Evolutionary conservation across 2,329 filamentous ascomycete genomes (phyloP).

Genomic region (Fusarium humuli): DNA sequence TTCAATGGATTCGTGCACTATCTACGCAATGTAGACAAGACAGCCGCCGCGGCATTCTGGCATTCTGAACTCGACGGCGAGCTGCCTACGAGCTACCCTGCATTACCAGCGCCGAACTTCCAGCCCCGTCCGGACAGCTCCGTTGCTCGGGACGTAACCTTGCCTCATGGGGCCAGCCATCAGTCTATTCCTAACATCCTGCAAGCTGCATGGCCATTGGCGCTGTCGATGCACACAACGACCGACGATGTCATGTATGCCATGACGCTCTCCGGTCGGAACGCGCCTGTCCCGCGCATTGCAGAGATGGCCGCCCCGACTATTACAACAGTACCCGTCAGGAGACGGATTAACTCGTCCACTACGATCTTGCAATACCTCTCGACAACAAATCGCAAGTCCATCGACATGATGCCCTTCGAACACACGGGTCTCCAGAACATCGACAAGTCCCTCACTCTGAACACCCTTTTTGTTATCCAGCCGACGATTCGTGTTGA

Average conservation of each 20-base stretch:
- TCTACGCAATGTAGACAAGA: slow-evolving; percentile 1
- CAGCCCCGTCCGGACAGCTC: slow-evolving; percentile 4
- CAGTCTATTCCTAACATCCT: slow-evolving; percentile 5
- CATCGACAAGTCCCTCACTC: slow-evolving; percentile 14
- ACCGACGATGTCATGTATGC: slow-evolving; percentile 24
- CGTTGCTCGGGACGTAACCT: slow-evolving; percentile 3
- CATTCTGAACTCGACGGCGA: slow-evolving; percentile 5
- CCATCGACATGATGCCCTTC: slow-evolving; percentile 33
- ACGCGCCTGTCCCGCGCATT: slow-evolving; percentile 11
- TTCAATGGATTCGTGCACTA: slow-evolving; percentile 8
- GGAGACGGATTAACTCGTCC: slow-evolving; percentile 44
- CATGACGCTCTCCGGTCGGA: slow-evolving; percentile 12
- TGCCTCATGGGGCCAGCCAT: background rate
- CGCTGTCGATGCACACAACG: slow-evolving; percentile 1
- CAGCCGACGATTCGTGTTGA: slow-evolving; percentile 8
- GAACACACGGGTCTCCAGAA: slow-evolving; percentile 36
- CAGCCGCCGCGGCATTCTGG: slow-evolving; percentile 4
- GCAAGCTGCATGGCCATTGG: slow-evolving; percentile 10
- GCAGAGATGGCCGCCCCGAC: slow-evolving; percentile 22
- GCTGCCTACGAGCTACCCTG: slow-evolving; percentile 5
- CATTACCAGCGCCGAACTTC: slow-evolving; percentile 5
- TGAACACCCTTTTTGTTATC: slow-evolving; percentile 8
- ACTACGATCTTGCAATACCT: slow-evolving; percentile 55
- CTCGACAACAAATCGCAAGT: slow-evolving; percentile 43
- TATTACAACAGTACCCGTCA: slow-evolving; percentile 38